Percentiles rank a stretch among this genome's conserved stretches.
phyloP scores from a whole-genome alignment of 305 asterid species.

The Ilex paraguariensis region DNA sequence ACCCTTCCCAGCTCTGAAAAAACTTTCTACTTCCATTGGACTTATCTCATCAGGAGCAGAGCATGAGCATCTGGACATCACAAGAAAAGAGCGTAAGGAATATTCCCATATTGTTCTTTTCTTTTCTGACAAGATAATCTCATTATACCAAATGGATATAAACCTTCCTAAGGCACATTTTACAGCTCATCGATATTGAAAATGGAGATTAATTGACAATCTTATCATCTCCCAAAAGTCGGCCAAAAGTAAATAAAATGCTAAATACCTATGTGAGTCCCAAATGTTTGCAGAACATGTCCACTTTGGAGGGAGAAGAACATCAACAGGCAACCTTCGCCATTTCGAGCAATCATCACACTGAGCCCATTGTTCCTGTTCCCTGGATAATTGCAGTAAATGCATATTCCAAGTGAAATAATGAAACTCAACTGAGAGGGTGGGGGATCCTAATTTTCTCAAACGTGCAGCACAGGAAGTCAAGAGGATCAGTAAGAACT shows the following conservation, averaged over 20 bases:
- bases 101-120: too few species aligned
- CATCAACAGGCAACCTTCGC: constrained; percentile 70
- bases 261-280: constrained; percentile 60
- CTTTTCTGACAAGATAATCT: too few species aligned
- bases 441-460: too few species aligned
- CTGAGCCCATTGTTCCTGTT: constrained; percentile 72
- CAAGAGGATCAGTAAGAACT: too few species aligned
- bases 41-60: constrained; percentile 65
- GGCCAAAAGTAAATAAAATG: background rate
- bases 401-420: background rate
- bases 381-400: constrained; percentile 25
- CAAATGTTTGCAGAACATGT: constrained; percentile 65
- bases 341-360: constrained; percentile 83
- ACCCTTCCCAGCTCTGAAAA: constrained; percentile 47
- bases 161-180: too few species aligned
- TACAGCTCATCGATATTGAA: background rate
- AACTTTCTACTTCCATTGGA: constrained; percentile 38
- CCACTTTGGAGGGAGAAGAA: constrained; percentile 72
- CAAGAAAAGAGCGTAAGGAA: too few species aligned
- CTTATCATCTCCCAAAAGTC: background rate
- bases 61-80: constrained; percentile 52
- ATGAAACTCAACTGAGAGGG: too few species aligned
- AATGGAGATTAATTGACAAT: background rate
- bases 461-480: too few species aligned
- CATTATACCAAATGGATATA: too few species aligned